These are phyloP conservation scores for Penicillium silybi DNA, from an alignment of 495 filamentous ascomycete genomes.

Conservation along the genomic window DNA sequence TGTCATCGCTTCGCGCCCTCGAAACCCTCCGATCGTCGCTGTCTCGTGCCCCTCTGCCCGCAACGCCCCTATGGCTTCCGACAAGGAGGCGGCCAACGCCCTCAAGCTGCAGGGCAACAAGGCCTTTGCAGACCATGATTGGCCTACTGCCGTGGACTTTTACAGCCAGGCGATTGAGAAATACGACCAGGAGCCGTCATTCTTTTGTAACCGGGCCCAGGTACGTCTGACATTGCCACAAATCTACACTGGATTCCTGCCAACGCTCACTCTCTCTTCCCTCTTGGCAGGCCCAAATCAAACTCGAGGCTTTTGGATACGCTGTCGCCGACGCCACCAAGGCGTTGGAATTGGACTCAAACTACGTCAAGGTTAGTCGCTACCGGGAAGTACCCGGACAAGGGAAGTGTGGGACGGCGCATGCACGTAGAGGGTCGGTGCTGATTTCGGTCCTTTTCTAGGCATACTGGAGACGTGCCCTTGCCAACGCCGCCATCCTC, in stretches of 20 bases:
- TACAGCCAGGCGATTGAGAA: conserved; percentile 89
- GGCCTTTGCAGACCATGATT: conserved; percentile 84
- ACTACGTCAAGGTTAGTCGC: conserved; percentile 70
- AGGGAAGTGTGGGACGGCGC: background rate
- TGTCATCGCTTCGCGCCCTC: conserved; percentile 1
- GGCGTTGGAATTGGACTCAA: conserved; percentile 86
- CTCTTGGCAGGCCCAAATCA: conserved; percentile 72
- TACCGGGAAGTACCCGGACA: background rate
- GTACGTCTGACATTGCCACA: conserved; percentile 42
- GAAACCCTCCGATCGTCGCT: conserved; percentile 18
- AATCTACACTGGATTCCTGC: background rate
- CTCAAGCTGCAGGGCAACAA: conserved; percentile 94
- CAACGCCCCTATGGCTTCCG: conserved; percentile 44
- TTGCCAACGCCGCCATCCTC: conserved; percentile 85
- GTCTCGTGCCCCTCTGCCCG: conserved; percentile 35
- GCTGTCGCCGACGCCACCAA: conserved; percentile 90
- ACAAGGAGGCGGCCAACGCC: conserved; percentile 65
- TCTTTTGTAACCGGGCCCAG: conserved; percentile 92
- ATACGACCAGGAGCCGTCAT: conserved; percentile 79
- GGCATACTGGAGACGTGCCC: conserved; percentile 93
- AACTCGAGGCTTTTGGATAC: conserved; percentile 90
- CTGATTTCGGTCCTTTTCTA: conserved; percentile 30
- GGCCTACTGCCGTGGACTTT: conserved; percentile 75
- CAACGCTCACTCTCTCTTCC: background rate
- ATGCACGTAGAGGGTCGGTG: background rate